Base-by-base conservation (phyloP, 116 monocot genomes). In the Thalassia testudinum region DNA sequence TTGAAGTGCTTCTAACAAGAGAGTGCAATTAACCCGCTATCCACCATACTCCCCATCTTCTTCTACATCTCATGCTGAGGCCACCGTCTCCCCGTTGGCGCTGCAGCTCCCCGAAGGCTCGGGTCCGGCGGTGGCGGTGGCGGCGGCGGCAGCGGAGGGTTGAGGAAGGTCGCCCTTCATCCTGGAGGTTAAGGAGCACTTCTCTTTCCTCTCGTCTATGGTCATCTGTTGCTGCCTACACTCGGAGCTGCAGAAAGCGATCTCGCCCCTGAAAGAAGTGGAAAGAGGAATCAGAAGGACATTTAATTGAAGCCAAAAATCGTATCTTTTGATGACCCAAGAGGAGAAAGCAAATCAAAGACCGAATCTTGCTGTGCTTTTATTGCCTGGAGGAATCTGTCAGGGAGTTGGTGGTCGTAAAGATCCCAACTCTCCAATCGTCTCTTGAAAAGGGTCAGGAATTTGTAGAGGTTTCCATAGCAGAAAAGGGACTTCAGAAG, bases 161-260 rank as follows among this genome's bases (percentile, higher is more conserved):
- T 47, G 55, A 1, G 48, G 30, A 17, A 63, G 59, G 27, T 37
- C 10, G 4, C 63, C 63, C 26, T 55, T 49, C 52, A 43, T 68
- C 30, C 58, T 68, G 44, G 80, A 77, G 5, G 56, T 47, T 13
- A 65, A 18, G 26, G 66, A 56, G 53, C 62, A 72, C 58, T 73
- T 85, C 18, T 76, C 76, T 14, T 62, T 67, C 30, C 66, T 34
- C 60, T 85, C 85, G 15, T 85, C 85, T 21, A 59, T 42, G 27
- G 64, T 70, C 30, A 85, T 85, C 62, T 67, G 75, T 26, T 73
- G 66, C 63, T 76, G 67, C 66, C 85, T 54, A 50, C 85, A 85
- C 50, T 85, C 85, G 37, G 65, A 19, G 66, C 79, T 85, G 65
- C 85, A 85, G 64, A 76, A 85, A 1, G 79, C 85, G 6, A 69